Conservation (phyloP, 2,329 filamentous ascomycete genomes). For the Aspergillus phoenicis region DNA sequence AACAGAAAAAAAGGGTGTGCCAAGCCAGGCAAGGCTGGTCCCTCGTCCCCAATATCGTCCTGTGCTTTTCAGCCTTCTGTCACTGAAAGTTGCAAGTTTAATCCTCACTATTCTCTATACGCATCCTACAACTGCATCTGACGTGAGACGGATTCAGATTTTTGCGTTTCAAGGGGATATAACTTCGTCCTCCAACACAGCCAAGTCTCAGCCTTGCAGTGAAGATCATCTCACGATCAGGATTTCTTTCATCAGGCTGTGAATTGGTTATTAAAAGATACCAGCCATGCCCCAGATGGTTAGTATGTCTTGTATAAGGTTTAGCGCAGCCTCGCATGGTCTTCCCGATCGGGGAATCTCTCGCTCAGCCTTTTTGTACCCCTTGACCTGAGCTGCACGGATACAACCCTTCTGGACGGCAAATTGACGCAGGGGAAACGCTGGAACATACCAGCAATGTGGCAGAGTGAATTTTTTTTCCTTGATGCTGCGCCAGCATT, state of each 20-base stretch:
- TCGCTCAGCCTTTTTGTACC: neutral
- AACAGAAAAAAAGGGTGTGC: neutral
- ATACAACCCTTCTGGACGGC: too few species aligned
- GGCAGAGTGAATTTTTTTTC: too few species aligned
- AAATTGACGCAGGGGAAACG: too few species aligned
- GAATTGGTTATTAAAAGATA: neutral
- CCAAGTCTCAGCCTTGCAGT: neutral
- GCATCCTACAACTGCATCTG: too few species aligned
- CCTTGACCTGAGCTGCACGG: too few species aligned
- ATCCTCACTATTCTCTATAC: too few species aligned
- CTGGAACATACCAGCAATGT: too few species aligned
- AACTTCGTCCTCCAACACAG: too few species aligned
- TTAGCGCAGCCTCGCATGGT: neutral
- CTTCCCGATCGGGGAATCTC: neutral
- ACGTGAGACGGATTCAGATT: too few species aligned
- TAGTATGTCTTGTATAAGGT: neutral
- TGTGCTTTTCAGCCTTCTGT: neutral
- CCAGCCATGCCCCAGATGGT: neutral
- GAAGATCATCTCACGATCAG: neutral
- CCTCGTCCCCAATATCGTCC: neutral
- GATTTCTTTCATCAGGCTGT: neutral
- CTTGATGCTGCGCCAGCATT: too few species aligned
- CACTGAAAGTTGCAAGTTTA: too few species aligned
- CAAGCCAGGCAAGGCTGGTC: neutral
- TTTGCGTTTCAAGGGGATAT: too few species aligned